Evolutionary conservation across 805 yeast species (phyloP).

Genomic region (Starmerella vaccinii): DNA sequence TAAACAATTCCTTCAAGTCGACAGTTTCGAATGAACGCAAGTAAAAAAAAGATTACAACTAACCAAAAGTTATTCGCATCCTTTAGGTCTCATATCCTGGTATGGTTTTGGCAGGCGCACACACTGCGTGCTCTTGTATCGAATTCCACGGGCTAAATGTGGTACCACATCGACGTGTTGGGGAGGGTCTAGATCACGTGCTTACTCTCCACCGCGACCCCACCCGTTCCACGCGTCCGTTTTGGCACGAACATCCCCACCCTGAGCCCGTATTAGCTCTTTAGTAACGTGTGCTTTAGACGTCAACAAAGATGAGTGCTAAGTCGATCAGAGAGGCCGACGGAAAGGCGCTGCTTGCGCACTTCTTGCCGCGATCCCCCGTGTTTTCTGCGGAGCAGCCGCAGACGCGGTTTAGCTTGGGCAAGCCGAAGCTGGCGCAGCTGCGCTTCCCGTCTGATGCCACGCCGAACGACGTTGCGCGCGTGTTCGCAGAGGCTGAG

Average conservation of each 20-base stretch:
- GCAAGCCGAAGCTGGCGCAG: slow-evolving; percentile 33
- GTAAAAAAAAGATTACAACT: background rate
- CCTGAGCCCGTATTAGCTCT: background rate
- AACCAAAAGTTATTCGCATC: background rate
- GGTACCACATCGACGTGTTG: background rate
- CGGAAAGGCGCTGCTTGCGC: slow-evolving; percentile 38
- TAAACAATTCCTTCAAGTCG: too few species aligned
- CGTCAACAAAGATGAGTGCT: slow-evolving; percentile 33
- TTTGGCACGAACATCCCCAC: background rate
- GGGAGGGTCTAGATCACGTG: background rate
- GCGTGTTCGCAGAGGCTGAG: slow-evolving; percentile 33
- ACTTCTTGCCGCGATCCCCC: slow-evolving; percentile 36
- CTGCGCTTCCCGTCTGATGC: slow-evolving; percentile 29
- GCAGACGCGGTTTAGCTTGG: slow-evolving; percentile 26
- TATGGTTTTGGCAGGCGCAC: too few species aligned
- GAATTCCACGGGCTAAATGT: too few species aligned
- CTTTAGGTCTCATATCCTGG: too few species aligned
- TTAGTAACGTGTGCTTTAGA: background rate
- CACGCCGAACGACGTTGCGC: slow-evolving; percentile 27
- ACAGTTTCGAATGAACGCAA: too few species aligned
- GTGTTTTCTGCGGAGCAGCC: slow-evolving; percentile 30
- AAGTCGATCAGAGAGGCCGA: slow-evolving; percentile 40
- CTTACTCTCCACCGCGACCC: background rate
- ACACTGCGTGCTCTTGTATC: too few species aligned
- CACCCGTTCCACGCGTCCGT: background rate